Base-by-base conservation (phyloP, 371 early-diverging fungal species). In the Mycotypha africana region DNA sequence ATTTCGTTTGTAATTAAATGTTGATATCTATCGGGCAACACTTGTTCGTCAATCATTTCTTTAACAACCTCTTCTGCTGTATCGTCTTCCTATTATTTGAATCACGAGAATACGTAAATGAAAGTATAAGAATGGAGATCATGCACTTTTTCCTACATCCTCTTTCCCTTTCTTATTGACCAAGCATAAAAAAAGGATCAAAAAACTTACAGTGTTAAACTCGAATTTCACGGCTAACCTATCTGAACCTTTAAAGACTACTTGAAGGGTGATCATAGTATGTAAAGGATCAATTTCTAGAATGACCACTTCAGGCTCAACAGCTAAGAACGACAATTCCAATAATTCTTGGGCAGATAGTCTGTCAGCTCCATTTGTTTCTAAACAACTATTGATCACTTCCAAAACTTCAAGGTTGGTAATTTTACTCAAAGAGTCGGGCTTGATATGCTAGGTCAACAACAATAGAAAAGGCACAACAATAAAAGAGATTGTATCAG, bases 31-130 rank as follows among this genome's bases (percentile, higher is more conserved):
- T 84, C 74, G 26, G 81, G 84, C 17, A 90, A 67, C 9, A 90
- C 88, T 42, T 84, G 62, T 59, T 88, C 91, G 36, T 83, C 84
- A 45, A 88, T 88, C 91, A 95, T 92, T 65, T 95, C 95, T 20
- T 78, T 79, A 7, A 91, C 89, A 4, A 95, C 91, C 51, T 86
- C 88, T 51, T 92, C 92, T 1, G 92, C 89, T 15, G 93, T 93
- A 45, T 95, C 95, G 6, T 78, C 81, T 38, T 88, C 81, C 62
- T n/a, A n/a, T n/a, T n/a, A n/a, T n/a, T n/a, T n/a, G n/a, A n/a
- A n/a, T n/a, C n/a, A n/a, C n/a, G n/a, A n/a, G n/a, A n/a, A n/a
- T n/a, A n/a, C n/a, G n/a, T n/a, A n/a, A 58, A 30, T 22, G 3
- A n/a, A 14, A 14, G 14, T n/a, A 42, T 35, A 15, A 35, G 23